A percentile compares a stretch with the other conserved stretches of the same genome.
Conservation (phyloP, 805 yeast species). For the Wickerhamiella alocasiicola region DNA sequence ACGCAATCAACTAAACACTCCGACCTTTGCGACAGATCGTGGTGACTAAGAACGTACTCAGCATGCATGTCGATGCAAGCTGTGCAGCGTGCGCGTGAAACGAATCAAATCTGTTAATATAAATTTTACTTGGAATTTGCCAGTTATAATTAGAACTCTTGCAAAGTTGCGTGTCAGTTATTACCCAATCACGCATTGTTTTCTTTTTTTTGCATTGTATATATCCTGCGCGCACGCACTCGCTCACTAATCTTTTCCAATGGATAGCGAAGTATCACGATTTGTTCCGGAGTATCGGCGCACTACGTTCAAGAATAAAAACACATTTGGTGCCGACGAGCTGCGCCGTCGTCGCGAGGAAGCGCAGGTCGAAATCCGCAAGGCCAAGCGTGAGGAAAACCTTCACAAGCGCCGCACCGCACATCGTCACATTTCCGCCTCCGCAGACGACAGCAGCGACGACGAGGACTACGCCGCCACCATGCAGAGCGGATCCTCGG, state of each 20-base stretch:
- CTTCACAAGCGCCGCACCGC: slow-evolving; percentile 87
- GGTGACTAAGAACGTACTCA: too few species aligned
- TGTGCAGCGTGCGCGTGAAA: too few species aligned
- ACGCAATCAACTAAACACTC: too few species aligned
- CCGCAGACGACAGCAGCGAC: slow-evolving; percentile 37
- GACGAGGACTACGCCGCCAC: slow-evolving; percentile 36
- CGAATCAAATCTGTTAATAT: too few species aligned
- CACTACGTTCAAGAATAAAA: slow-evolving; percentile 88
- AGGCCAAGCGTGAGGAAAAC: slow-evolving; percentile 91
- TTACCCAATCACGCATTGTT: too few species aligned
- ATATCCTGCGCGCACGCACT: too few species aligned
- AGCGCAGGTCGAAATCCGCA: slow-evolving; percentile 91
- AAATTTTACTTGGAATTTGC: too few species aligned
- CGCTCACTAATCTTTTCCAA: slow-evolving; percentile 22
- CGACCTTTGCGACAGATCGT: too few species aligned
- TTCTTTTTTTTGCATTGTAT: too few species aligned
- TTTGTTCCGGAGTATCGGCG: slow-evolving; percentile 97
- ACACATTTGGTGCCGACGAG: slow-evolving; percentile 89
- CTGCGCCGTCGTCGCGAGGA: slow-evolving; percentile 95
- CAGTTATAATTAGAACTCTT: too few species aligned
- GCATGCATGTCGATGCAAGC: too few species aligned
- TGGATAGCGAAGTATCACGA: slow-evolving; percentile 67
- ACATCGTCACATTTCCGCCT: slow-evolving; percentile 29
- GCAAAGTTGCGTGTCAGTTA: too few species aligned
- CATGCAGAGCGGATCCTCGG: slow-evolving; percentile 19